These are phyloP conservation scores for Globisporangium paddicum DNA, from an alignment of 352 stramenopile species.

Conservation along the genomic window DNA sequence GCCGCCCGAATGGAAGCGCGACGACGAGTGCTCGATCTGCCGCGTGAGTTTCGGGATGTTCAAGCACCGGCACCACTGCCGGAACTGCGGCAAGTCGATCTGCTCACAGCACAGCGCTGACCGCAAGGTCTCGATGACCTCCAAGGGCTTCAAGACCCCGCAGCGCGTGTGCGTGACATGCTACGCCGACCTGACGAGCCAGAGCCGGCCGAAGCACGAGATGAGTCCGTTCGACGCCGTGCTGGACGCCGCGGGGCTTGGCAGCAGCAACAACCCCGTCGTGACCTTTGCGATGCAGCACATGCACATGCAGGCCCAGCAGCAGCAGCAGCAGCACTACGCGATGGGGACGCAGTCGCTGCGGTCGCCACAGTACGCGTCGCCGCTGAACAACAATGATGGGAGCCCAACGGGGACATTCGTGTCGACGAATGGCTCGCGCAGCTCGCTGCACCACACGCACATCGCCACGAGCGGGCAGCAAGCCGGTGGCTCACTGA, in stretches of 20 bases:
- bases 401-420: constrained; percentile 12
- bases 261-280: constrained; percentile 22
- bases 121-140: constrained; percentile 68
- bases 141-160: constrained; percentile 70
- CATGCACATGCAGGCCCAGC: constrained; percentile 15
- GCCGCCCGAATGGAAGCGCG: constrained; percentile 67
- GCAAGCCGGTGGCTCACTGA: not conserved
- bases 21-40: constrained; percentile 78
- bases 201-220: constrained; percentile 24
- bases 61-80: constrained; percentile 82
- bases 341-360: constrained; percentile 6
- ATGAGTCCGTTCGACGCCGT: constrained; percentile 18
- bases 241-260: constrained; percentile 18
- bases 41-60: constrained; percentile 76
- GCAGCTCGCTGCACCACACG: constrained; percentile 7
- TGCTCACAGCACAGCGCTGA: constrained; percentile 79
- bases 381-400: not conserved
- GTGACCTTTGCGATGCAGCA: constrained; percentile 25
- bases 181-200: constrained; percentile 62
- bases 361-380: constrained; percentile 7
- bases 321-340: constrained; percentile 21
- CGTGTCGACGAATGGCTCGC: constrained; percentile 4
- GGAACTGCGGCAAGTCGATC: constrained; percentile 80
- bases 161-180: constrained; percentile 79
- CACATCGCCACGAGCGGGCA: not conserved